Evolutionary conservation across 768 basidiomycete genomes (phyloP).

Genomic region (Mycena filopes): DNA sequence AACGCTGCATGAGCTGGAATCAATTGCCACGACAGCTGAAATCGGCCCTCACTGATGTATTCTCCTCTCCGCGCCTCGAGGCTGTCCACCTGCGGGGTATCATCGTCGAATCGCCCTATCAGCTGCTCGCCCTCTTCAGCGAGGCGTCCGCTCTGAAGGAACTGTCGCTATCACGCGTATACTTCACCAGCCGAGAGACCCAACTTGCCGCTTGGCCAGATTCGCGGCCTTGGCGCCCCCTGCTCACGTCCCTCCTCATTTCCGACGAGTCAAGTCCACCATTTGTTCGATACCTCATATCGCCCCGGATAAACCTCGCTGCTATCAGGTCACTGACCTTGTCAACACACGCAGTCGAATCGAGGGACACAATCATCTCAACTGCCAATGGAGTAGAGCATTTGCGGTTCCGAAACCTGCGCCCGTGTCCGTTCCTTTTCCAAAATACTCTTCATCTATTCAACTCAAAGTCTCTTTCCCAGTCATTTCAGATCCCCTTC

Average conservation of each 20-base stretch:
- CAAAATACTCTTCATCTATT: neutral
- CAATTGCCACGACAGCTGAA: neutral
- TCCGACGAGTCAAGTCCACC: too few relatives aligned
- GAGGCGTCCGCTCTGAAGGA: conserved; percentile 2
- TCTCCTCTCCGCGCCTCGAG: conserved; percentile 2
- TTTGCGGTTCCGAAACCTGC: neutral
- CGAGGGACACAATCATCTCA: neutral
- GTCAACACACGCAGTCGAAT: too few relatives aligned
- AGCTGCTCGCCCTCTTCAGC: conserved; percentile 8
- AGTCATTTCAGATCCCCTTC: neutral
- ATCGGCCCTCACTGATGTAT: neutral
- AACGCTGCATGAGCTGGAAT: neutral
- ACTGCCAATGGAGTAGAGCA: neutral
- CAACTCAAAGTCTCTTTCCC: too few relatives aligned
- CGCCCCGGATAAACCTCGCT: too few relatives aligned
- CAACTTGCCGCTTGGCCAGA: neutral
- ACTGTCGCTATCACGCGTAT: neutral
- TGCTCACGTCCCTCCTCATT: neutral
- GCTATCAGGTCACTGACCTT: too few relatives aligned
- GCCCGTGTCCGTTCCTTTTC: neutral
- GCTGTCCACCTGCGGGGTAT: conserved; percentile 13
- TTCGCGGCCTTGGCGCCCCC: neutral
- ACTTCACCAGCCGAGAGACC: neutral
- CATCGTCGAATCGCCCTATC: neutral
- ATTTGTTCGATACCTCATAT: neutral